Conservation (phyloP, 768 basidiomycete species). For the Boletus sp. region DNA sequence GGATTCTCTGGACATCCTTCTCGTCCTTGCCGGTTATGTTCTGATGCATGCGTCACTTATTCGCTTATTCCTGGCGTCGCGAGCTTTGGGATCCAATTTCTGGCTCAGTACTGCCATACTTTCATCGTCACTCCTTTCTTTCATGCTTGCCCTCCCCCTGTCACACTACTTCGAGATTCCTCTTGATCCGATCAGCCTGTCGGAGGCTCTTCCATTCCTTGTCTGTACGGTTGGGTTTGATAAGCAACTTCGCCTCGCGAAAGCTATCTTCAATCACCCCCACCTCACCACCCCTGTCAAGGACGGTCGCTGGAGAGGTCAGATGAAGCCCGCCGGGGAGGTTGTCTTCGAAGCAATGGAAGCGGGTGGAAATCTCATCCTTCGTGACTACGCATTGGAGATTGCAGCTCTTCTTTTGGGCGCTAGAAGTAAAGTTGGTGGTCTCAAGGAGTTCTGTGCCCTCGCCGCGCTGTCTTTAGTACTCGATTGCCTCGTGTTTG, state of each 20-base stretch:
- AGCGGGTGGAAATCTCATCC: conserved; percentile 75
- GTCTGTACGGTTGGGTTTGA: conserved; percentile 98
- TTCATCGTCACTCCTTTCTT: conserved; percentile 76
- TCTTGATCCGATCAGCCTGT: conserved; percentile 89
- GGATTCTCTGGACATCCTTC: conserved; percentile 91
- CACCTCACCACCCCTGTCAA: conserved; percentile 45
- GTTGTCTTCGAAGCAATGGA: conserved; percentile 84
- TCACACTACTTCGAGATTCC: conserved; percentile 77
- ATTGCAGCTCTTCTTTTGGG: conserved; percentile 87
- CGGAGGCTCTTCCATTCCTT: conserved; percentile 95
- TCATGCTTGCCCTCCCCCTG: conserved; percentile 79
- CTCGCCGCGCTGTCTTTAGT: conserved; percentile 86
- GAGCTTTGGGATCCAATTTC: conserved; percentile 76
- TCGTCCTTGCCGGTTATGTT: conserved; percentile 90
- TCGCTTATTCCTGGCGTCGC: conserved; percentile 83
- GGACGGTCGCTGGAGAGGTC: conserved; percentile 40
- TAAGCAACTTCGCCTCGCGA: conserved; percentile 90
- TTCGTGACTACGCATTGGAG: conserved; percentile 92
- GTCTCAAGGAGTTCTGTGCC: conserved; percentile 91
- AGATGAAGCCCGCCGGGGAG: conserved; percentile 74
- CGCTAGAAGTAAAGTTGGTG: conserved; percentile 82
- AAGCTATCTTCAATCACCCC: conserved; percentile 85
- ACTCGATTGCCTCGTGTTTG: conserved; percentile 85
- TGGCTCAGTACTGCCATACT: conserved; percentile 73
- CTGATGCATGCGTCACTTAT: conserved; percentile 97